These are phyloP conservation scores for Colletotrichum sp. DNA, from an alignment of 2,329 filamentous ascomycete species.

Conservation along the genomic window DNA sequence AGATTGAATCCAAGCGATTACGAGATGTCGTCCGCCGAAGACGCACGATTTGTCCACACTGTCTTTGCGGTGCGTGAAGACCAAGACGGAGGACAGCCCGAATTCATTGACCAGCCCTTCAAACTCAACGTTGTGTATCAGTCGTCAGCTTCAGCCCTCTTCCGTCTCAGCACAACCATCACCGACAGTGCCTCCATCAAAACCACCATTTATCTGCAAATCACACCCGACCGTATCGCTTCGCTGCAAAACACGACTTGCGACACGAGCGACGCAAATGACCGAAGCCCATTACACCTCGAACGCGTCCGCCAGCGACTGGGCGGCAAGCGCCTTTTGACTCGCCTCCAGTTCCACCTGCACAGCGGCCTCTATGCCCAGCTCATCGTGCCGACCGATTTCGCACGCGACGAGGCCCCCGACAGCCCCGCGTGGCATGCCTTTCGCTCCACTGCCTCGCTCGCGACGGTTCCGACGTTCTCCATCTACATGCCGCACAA, in stretches of 20 bases:
- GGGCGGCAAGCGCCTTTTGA: not conserved
- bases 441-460: not conserved
- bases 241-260: not conserved
- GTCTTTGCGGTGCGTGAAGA: not conserved
- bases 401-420: not conserved
- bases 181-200: not conserved
- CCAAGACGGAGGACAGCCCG: not conserved
- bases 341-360: not conserved
- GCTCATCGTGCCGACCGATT: not conserved
- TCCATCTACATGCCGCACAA: not conserved
- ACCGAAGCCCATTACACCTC: not conserved
- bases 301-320: not conserved
- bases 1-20: not conserved
- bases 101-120: not conserved
- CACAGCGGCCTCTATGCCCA: not conserved
- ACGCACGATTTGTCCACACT: not conserved
- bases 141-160: not conserved
- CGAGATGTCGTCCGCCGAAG: not conserved
- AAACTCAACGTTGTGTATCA: not conserved
- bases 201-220: not conserved
- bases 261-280: not conserved
- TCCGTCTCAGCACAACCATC: not conserved
- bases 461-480: not conserved
- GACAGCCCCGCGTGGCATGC: not conserved
- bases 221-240: not conserved